phyloP scores from a whole-genome alignment of 331 rosid genomes.

The Pyrus hybrid region DNA sequence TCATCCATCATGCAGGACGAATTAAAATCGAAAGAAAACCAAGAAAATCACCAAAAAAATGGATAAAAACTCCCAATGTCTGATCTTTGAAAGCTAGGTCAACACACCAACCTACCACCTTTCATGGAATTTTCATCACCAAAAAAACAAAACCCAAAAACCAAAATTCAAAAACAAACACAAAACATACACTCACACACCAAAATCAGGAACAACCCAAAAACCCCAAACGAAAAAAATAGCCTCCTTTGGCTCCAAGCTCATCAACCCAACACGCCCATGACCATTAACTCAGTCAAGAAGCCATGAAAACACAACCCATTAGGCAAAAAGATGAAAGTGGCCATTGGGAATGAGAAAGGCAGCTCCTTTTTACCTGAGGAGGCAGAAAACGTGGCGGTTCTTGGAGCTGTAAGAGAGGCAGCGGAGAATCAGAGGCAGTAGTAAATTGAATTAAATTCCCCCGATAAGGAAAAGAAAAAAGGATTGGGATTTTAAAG shows the following conservation, averaged over 20 bases:
- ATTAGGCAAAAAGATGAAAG: slow-evolving; percentile 6
- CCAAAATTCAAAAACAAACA: slow-evolving; percentile 28
- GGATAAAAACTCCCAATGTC: slow-evolving; percentile 15
- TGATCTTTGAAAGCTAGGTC: slow-evolving; percentile 35
- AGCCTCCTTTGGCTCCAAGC: slow-evolving; percentile 1
- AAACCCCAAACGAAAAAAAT: slow-evolving; percentile 13
- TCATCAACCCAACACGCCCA: slow-evolving; percentile 47
- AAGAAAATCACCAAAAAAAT: slow-evolving; percentile 15
- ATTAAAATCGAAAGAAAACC: slow-evolving; percentile 13
- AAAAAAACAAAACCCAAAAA: slow-evolving; percentile 22
- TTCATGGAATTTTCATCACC: slow-evolving; percentile 22
- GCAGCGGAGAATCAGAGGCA: slow-evolving; percentile 18
- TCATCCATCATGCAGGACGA: slow-evolving; percentile 8
- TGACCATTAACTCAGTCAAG: slow-evolving; percentile 27
- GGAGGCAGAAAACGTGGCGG: slow-evolving; percentile 26
- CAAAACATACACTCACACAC: slow-evolving; percentile 8
- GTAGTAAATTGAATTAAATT: slow-evolving; percentile 7
- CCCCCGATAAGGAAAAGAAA: neutral
- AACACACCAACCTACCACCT: slow-evolving; percentile 78
- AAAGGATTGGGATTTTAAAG: slow-evolving; percentile 18
- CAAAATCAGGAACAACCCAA: slow-evolving; percentile 29
- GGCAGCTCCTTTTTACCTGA: slow-evolving; percentile 30
- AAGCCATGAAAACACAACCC: slow-evolving; percentile 14
- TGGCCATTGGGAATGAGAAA: slow-evolving; percentile 11
- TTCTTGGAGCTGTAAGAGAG: neutral